Base-by-base conservation (phyloP, 2,329 filamentous ascomycete species). In the Diaporthe sp. region DNA sequence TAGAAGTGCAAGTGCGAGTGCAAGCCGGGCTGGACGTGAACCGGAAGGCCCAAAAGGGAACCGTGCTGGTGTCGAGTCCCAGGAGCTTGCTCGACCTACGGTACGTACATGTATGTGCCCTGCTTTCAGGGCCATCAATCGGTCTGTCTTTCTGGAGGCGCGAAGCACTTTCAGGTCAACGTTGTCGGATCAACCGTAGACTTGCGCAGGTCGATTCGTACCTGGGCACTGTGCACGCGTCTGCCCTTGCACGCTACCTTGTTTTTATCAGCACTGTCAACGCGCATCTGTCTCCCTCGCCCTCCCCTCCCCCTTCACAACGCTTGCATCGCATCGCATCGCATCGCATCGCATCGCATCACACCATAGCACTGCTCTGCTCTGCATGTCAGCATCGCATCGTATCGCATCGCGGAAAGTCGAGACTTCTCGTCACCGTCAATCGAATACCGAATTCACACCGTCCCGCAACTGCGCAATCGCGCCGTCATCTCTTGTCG, bases 1-100 rank as follows among this genome's bases (percentile, higher is more conserved):
- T 12, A 17, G 28, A 15, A 31, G 53, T 31, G 53, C 25, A 20
- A 17, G 25, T 55, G 51, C 51, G 13, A 55, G 51, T 55, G 53
- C 13, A 12, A 31, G 42, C 4, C 28, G 39, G 4, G 34, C 42
- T n/a, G 61, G 20, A 15, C 8, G 61, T 49, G 28, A 44, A 31
- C 37, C 7, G n/a, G 60, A 65, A 31, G 39, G 60, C 25, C 39
- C 25, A 22, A 20, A 28, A 25, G n/a, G 42, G 42, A 25, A 49
- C 22, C 31, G 31, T 31, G 31, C 31, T 31, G 17, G 22, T 17
- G 44, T 61, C 31, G 42, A 63, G 31, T 12, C 44, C 12, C 71
- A 72, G 28, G 31, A 72, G 71, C 71, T 31, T 25, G 37, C 37
- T 53, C 71, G 31, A 42, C 13, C 57, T 63, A 73, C 51, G 71